Evolutionary conservation across 495 filamentous ascomycete species (phyloP).

Genomic region (Hypoxylon trugodes): DNA sequence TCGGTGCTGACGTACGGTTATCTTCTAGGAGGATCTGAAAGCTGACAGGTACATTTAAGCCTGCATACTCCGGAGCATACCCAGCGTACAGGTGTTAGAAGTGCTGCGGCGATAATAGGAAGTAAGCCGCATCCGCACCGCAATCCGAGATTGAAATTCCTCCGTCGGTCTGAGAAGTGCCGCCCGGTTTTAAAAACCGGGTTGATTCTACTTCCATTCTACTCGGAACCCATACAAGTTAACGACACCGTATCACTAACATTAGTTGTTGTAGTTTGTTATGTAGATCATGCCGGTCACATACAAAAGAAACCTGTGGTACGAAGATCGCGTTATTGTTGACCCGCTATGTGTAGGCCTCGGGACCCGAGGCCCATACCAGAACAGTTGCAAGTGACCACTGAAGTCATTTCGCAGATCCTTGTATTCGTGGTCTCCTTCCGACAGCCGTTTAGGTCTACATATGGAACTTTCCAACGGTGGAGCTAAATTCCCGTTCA

Average conservation of each 20-base stretch:
- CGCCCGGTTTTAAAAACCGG: neutral
- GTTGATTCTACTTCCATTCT: neutral
- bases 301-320: neutral
- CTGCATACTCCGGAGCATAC: neutral
- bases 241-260: neutral
- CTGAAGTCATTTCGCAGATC: neutral
- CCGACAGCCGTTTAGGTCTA: too few relatives aligned
- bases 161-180: neutral
- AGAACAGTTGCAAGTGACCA: neutral
- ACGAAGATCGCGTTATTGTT: constrained; percentile 4
- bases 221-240: neutral
- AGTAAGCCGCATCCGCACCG: neutral
- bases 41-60: neutral
- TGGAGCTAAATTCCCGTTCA: neutral
- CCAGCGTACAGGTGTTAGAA: too few relatives aligned
- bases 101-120: too few relatives aligned
- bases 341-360: neutral
- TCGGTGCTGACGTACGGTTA: constrained; percentile 3
- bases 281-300: constrained; percentile 22
- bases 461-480: neutral
- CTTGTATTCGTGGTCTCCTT: neutral
- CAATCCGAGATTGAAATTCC: too few relatives aligned
- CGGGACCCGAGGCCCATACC: neutral
- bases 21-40: neutral
- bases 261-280: neutral